phyloP scores from a whole-genome alignment of 129 eudicot genomes.

The Flaveria brownii region DNA sequence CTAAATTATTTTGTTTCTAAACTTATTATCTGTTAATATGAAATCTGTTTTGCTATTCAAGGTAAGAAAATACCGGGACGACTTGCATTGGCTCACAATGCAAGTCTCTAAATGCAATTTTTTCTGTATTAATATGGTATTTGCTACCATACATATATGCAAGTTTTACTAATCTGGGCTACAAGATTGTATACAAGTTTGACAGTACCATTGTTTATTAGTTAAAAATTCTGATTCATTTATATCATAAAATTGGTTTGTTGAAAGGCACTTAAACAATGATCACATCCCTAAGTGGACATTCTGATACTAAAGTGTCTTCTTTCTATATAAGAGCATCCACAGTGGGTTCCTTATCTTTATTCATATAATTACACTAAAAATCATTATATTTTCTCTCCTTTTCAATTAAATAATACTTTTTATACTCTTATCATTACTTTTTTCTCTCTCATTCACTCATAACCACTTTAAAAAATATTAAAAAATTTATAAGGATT shows the following conservation, averaged over 20 bases:
- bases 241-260: not conserved
- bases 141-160: not conserved
- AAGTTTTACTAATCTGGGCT: not conserved
- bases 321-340: too few relatives aligned
- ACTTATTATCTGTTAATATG: not conserved
- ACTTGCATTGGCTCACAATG: not conserved
- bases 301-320: too few relatives aligned
- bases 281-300: not conserved
- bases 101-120: too few relatives aligned
- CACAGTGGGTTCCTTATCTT: too few relatives aligned
- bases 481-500: too few relatives aligned
- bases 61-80: not conserved
- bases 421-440: too few relatives aligned
- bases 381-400: too few relatives aligned
- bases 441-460: too few relatives aligned
- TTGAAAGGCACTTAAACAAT: not conserved
- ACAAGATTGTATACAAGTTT: not conserved
- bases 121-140: not conserved
- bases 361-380: too few relatives aligned
- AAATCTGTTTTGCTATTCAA: not conserved
- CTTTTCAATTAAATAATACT: too few relatives aligned
- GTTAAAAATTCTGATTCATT: not conserved
- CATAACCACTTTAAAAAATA: too few relatives aligned
- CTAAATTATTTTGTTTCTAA: not conserved
- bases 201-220: not conserved